Conservation (phyloP, 345 rosid species). For the Lepidium sativum region DNA sequence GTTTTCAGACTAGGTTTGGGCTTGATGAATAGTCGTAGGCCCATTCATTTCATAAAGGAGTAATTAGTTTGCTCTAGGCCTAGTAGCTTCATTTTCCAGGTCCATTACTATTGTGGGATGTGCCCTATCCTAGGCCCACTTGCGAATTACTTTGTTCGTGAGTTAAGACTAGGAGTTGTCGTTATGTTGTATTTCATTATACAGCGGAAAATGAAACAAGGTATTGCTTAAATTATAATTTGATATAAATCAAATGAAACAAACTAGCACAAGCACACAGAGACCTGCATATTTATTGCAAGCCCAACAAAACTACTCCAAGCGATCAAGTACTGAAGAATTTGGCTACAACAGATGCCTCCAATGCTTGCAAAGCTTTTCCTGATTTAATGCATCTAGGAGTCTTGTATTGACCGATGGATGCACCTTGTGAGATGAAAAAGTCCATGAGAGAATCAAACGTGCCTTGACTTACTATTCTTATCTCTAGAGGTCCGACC, state of each 20-base stretch:
- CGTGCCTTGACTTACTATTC: slow-evolving; percentile 58
- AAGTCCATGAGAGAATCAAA: slow-evolving; percentile 86
- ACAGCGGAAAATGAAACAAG: background rate
- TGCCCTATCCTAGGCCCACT: no score
- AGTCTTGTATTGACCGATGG: slow-evolving; percentile 87
- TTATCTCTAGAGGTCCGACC: slow-evolving; percentile 69
- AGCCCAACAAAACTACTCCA: background rate
- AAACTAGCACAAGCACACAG: background rate
- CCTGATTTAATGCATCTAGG: slow-evolving; percentile 75
- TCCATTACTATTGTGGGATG: no score
- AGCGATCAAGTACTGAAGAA: slow-evolving; percentile 41
- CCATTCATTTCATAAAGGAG: no score
- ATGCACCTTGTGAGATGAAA: slow-evolving; percentile 68
- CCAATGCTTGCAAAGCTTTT: slow-evolving; percentile 45
- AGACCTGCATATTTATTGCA: background rate
- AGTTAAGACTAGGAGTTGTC: background rate
- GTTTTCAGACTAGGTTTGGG: no score
- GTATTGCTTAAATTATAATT: background rate
- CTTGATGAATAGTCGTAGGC: no score
- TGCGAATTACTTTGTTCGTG: background rate
- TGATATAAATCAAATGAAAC: no score
- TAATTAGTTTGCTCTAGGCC: no score
- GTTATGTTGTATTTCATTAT: background rate
- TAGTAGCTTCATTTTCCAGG: no score
- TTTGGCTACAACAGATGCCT: slow-evolving; percentile 47